Evolutionary conservation across 148 eudicot species (phyloP), one percentile per base, ranked within the genome.

Genomic region (Amaranthus hypochondriacus): DNA sequence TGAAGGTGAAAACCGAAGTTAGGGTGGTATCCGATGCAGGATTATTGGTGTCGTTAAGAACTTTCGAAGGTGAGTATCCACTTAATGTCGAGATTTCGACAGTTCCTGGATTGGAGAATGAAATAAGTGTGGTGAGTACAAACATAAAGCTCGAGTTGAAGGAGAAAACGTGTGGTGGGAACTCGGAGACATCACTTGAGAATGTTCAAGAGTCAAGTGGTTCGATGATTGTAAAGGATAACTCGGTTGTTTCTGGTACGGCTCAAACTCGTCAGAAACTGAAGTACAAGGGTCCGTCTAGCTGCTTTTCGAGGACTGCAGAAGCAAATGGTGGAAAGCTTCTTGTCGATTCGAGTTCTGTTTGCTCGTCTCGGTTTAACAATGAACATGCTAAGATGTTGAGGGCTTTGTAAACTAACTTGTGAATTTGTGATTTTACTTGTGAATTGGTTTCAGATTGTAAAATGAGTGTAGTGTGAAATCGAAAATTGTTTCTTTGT

Each of bases 181-280:
- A 48, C 2, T 48, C 61, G 12, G 48, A 77, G 3, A 80, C 80
- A 57, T 64, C 73, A 9, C 43, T 81, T 47, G 39, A n/a, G 3
- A 91, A 89, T 66, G 73, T 8, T 48, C 98, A 94, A 77, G 67
- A 77, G 14, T 85, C 85, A 0, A 64, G 52, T 8, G 97, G 98
- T 57, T 88, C 86, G 90, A 87, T 91, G 90, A 52, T 73, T 70
- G 89, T 91, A 54, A 80, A 80, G 77, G 91, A 83, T 72, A 84
- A 87, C 66, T 73, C 79, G 47, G 92, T 94, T 68, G 78, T 91
- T 11, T 81, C 89, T 14, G 98, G 98, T 69, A 68, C 74, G 12
- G 90, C 90, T 15, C 56, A 21, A 18, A 89, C 93, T 10, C 69
- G 66, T 39, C 98, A 94, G 28, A 78, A 54, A 43, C 78, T 84